Evolutionary conservation across 2,329 filamentous ascomycete species (phyloP).

Genomic region (Dactylellina sp.): DNA sequence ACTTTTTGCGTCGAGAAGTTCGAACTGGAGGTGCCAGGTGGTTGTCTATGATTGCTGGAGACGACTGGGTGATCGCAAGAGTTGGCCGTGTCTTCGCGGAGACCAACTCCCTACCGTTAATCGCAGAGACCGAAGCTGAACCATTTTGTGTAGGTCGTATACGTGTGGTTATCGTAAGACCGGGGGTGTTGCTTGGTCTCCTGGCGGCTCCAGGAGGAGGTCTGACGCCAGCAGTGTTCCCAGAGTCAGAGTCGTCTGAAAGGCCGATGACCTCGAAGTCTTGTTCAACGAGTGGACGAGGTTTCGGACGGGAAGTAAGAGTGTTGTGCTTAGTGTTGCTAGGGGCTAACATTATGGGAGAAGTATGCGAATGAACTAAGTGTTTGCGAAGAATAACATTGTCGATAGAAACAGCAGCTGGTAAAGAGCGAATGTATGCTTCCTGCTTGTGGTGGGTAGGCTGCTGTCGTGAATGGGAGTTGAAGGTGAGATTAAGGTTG

Average conservation of each 20-base stretch:
- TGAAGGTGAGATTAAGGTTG: conserved; percentile 29
- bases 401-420: conserved; percentile 23
- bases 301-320: conserved; percentile 22
- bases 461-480: conserved; percentile 32
- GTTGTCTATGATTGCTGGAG: conserved; percentile 35
- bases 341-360: conserved; percentile 38
- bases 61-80: conserved; percentile 41
- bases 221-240: conserved; percentile 14
- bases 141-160: conserved; percentile 39
- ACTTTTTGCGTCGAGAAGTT: conserved; percentile 50
- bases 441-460: conserved; percentile 26
- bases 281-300: conserved; percentile 54
- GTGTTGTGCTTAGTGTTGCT: conserved; percentile 51
- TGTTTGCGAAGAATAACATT: conserved; percentile 53
- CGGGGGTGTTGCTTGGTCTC: conserved; percentile 26
- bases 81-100: conserved; percentile 39
- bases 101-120: conserved; percentile 37
- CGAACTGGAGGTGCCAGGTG: conserved; percentile 43
- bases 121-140: conserved; percentile 17
- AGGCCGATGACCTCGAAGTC: conserved; percentile 55
- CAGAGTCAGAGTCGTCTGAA: conserved; percentile 44
- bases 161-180: conserved; percentile 43
- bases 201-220: conserved; percentile 52
- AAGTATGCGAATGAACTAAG: conserved; percentile 42
- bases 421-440: conserved; percentile 40